Base-by-base conservation (phyloP, 495 filamentous ascomycete genomes). In the Tuber melanosporum region DNA sequence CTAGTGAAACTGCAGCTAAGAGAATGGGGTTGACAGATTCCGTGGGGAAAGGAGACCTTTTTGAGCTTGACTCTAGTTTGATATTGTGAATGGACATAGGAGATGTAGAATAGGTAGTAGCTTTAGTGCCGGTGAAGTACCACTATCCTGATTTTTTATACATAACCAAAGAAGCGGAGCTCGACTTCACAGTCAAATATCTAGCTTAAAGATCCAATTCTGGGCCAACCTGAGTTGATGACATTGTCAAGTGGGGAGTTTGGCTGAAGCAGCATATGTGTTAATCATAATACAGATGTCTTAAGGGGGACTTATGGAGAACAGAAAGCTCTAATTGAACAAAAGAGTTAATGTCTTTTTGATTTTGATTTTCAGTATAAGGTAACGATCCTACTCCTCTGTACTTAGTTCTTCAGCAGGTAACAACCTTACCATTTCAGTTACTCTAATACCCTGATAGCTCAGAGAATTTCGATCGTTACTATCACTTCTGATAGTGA, bases 281-380 rank as follows among this genome's bases (percentile, higher is more conserved):
- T 89, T 89, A 88, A 89, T 86, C 84, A 88, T 88, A 88, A 89
- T 86, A 86, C 85, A 88, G 85, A 85, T 88, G 84, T 89, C 86
- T 86, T 88, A 89, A 89, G 88, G 87, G 88, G 87, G 87, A 88
- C 88, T 90, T 87, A 90, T 90, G 86, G 89, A 90, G 88, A 90
- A 91, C 87, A 90, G 89, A 90, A 91, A 91, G 90, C 89, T 90
- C 88, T 86, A 91, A 87, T 90, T 89, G 89, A 91, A 89, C 88
- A 91, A 91, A 91, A 91, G 89, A 89, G 89, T 89, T 91, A 89
- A 91, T 90, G 89, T 90, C 88, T 88, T 88, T 87, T 90, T 91
- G 87, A 90, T 90, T 91, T 91, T 91, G 87, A 90, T 90, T 91
- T 90, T 91, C 88, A 91, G 89, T 91, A 88, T 90, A 88, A 91